Conservation (phyloP, 2,329 filamentous ascomycete species). For the Aspergillus felis region DNA sequence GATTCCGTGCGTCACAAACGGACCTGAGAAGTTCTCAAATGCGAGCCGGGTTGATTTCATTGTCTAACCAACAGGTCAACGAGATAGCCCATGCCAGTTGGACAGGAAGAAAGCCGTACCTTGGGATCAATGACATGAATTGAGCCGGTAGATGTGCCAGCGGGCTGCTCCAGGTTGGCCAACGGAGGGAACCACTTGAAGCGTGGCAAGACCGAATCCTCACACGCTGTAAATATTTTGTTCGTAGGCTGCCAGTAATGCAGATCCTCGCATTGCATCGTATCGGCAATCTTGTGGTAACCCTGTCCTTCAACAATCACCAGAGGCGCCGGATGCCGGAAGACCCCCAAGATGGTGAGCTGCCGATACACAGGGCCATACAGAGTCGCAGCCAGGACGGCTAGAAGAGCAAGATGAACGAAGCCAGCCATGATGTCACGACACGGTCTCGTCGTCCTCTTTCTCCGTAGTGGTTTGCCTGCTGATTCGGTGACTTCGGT, state of each 20-base stretch:
- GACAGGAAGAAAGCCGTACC: conserved; percentile 28
- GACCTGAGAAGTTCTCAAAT: conserved; percentile 50
- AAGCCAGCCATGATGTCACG: conserved; percentile 16
- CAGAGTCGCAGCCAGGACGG: conserved; percentile 16
- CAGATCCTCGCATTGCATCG: conserved; percentile 57
- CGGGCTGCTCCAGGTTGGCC: conserved; percentile 39
- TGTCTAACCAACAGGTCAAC: conserved; percentile 34
- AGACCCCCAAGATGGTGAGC: conserved; percentile 21
- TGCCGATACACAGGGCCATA: conserved; percentile 16
- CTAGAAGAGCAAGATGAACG: conserved; percentile 18
- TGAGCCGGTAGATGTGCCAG: conserved; percentile 20
- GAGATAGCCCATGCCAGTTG: neutral
- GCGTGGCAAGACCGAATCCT: conserved; percentile 41
- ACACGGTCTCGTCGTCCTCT: neutral
- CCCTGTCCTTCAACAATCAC: conserved; percentile 26
- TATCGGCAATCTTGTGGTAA: conserved; percentile 48
- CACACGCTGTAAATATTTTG: conserved; percentile 55
- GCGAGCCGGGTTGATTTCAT: conserved; percentile 44
- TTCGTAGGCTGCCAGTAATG: conserved; percentile 51
- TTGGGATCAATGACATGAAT: conserved; percentile 52
- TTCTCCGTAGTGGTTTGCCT: neutral
- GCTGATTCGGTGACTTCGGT: too few species aligned
- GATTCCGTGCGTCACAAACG: conserved; percentile 59
- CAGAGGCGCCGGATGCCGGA: conserved; percentile 17
- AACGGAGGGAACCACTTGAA: conserved; percentile 53